Conservation (phyloP, 1,284 basidiomycete species). For the Rugosomyces carneus region DNA sequence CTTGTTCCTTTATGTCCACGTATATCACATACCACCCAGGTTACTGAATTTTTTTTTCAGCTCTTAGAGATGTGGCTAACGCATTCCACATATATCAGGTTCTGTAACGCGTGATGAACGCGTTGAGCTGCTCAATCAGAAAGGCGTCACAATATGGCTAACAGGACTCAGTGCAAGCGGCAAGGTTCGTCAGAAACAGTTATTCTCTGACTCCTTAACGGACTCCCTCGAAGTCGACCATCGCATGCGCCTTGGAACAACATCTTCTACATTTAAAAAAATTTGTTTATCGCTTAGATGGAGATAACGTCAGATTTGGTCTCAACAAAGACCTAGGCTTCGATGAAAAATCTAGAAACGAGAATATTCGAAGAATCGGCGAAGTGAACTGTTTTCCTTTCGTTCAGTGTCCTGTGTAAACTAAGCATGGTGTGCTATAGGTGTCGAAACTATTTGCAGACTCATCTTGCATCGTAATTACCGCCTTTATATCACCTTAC, state of each 20-base stretch:
- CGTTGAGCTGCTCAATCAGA: constrained; percentile 63
- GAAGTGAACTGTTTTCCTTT: constrained; percentile 63
- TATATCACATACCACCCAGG: constrained; percentile 81
- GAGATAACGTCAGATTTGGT: constrained; percentile 96
- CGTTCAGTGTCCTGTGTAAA: not conserved
- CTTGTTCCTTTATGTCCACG: constrained; percentile 60
- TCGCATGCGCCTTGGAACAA: constrained; percentile 96
- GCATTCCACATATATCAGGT: constrained; percentile 38
- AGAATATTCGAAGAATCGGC: constrained; percentile 97
- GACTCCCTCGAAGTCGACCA: constrained; percentile 81
- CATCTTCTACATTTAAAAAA: constrained; percentile 85
- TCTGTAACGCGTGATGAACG: constrained; percentile 71
- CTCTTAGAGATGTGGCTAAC: not conserved
- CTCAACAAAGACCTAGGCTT: constrained; percentile 99
- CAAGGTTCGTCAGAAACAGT: constrained; percentile 49
- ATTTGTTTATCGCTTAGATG: constrained; percentile 90
- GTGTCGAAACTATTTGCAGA: constrained; percentile 94
- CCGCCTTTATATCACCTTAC: constrained; percentile 99
- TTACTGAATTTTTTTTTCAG: constrained; percentile 10
- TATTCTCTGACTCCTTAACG: not conserved
- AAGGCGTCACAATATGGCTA: constrained; percentile 88
- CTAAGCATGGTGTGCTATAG: constrained; percentile 32
- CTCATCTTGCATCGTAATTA: constrained; percentile 80
- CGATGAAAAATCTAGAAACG: constrained; percentile 89
- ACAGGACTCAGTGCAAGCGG: constrained; percentile 92